These are phyloP conservation scores for Talaromyces wortmannii DNA, from an alignment of 495 filamentous ascomycete genomes.

Conservation along the genomic window DNA sequence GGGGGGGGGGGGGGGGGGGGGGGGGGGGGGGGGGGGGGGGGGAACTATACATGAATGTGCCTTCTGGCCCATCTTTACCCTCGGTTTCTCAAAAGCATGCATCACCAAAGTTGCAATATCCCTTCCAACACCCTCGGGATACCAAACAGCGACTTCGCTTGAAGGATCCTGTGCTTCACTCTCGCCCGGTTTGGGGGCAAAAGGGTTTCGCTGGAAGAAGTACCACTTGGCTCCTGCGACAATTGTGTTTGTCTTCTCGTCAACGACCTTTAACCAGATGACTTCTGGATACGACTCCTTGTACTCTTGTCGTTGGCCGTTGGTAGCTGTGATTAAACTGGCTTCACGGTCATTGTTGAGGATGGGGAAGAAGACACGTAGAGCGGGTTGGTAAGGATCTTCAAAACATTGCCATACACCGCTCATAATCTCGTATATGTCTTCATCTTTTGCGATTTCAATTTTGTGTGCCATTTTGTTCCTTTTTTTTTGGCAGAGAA, in stretches of 20 bases:
- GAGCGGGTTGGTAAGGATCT: not conserved
- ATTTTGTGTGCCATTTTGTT: not conserved
- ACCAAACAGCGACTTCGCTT: constrained; percentile 14
- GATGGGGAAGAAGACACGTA: constrained; percentile 4
- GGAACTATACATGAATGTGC: constrained; percentile 14
- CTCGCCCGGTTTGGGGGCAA: constrained; percentile 3
- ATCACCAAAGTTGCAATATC: constrained; percentile 9
- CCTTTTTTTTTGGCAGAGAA: not conserved
- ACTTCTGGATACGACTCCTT: constrained; percentile 1
- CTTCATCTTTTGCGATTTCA: not conserved
- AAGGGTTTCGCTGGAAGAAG: constrained; percentile 17
- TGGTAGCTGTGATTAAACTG: not conserved
- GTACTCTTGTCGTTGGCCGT: constrained; percentile 2
- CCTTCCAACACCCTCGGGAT: constrained; percentile 15
- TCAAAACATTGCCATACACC: not conserved
- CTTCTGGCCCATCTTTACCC: constrained; percentile 8
- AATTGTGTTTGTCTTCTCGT: constrained; percentile 12
- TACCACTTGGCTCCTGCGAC: constrained; percentile 19
- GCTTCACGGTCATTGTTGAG: constrained; percentile 4
- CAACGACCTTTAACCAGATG: constrained; percentile 14
- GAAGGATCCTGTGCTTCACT: not conserved
- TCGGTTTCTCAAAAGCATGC: constrained; percentile 7
- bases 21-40: no score
- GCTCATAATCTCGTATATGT: not conserved
- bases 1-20: no score